These are phyloP conservation scores for Botryobasidium botryosum DNA, from an alignment of 768 basidiomycete species.

Conservation along the genomic window DNA sequence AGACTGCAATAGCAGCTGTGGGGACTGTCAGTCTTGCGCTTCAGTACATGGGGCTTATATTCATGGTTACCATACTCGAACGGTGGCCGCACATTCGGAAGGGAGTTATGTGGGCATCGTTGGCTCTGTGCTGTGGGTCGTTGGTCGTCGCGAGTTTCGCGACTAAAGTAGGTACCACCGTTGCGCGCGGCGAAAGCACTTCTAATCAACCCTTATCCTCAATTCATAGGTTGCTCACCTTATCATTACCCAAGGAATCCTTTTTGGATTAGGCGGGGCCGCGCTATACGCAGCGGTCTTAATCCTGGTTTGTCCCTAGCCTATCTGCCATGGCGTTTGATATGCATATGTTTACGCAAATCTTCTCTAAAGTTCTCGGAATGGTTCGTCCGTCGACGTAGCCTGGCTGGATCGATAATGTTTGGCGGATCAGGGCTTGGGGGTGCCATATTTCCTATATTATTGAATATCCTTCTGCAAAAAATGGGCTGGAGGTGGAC, in stretches of 20 bases:
- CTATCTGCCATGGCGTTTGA: not conserved
- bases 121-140: not conserved
- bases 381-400: conserved; percentile 6
- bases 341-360: not conserved
- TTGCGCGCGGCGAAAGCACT: no score
- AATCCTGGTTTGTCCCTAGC: not conserved
- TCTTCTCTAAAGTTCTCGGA: conserved; percentile 1
- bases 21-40: not conserved
- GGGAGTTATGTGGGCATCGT: not conserved
- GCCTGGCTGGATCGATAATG: conserved; percentile 1
- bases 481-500: not conserved
- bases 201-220: not conserved
- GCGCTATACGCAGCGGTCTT: conserved; percentile 1
- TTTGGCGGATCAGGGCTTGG: not conserved
- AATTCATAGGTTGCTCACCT: conserved; percentile 2
- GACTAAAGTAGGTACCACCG: conserved; percentile 3
- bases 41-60: not conserved
- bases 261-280: conserved; percentile 1
- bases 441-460: not conserved
- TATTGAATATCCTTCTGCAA: not conserved
- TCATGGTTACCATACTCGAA: not conserved
- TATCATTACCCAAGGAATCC: conserved; percentile 4
- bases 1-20: not conserved
- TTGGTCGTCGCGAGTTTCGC: conserved; percentile 4
- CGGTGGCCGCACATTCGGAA: not conserved